Evolutionary conservation across 441 rosid species (phyloP).

Genomic region (Populus hybrid): DNA sequence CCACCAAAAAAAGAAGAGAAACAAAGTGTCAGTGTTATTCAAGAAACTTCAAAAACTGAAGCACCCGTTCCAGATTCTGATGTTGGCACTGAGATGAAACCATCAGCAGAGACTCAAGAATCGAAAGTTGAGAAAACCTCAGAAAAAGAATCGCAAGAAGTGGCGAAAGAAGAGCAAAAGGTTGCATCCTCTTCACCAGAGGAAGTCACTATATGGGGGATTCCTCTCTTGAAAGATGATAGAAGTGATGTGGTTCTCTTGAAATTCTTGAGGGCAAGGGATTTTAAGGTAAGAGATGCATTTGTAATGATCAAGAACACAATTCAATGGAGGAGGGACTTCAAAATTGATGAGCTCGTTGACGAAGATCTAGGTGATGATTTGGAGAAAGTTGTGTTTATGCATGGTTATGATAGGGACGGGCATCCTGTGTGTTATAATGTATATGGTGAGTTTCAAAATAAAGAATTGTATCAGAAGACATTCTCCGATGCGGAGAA

Average conservation of each 20-base stretch:
- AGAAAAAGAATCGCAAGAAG: slow-evolving; percentile 16
- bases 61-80: slow-evolving; percentile 18
- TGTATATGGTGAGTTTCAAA: slow-evolving; percentile 87
- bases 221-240: slow-evolving; percentile 72
- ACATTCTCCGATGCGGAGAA: slow-evolving; percentile 72
- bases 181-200: slow-evolving; percentile 16
- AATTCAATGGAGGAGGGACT: slow-evolving; percentile 69
- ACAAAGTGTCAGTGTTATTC: not conserved
- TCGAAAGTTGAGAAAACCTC: slow-evolving; percentile 23
- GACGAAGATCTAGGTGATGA: slow-evolving; percentile 74
- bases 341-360: slow-evolving; percentile 62
- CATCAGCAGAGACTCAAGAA: slow-evolving; percentile 5
- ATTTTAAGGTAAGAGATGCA: slow-evolving; percentile 75
- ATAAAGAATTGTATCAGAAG: slow-evolving; percentile 61
- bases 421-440: slow-evolving; percentile 92
- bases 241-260: slow-evolving; percentile 70
- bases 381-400: slow-evolving; percentile 73
- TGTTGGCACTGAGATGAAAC: slow-evolving; percentile 28
- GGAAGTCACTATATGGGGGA: slow-evolving; percentile 63
- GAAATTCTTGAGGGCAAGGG: slow-evolving; percentile 82
- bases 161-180: slow-evolving; percentile 9
- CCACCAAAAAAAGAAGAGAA: slow-evolving; percentile 19
- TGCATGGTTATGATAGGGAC: slow-evolving; percentile 76
- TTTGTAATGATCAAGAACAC: slow-evolving; percentile 68
- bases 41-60: slow-evolving; percentile 3